Conservation (phyloP, 371 early-diverging fungal species). For the Mortierella sp. region DNA sequence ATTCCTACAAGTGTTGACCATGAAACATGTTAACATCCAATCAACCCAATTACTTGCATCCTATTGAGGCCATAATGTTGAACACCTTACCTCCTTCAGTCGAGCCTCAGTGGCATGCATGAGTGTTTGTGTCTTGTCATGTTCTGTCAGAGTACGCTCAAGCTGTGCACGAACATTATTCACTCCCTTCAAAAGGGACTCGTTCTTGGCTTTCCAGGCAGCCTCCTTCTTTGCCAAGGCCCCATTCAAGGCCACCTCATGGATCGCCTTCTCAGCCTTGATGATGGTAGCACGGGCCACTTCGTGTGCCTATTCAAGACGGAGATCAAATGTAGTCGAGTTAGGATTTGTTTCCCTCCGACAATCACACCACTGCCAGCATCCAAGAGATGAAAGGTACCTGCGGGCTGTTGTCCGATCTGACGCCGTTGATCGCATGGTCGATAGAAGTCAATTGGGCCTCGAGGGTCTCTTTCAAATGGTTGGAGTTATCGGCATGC, state of each 20-base stretch:
- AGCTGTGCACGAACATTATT: not conserved
- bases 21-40: not conserved
- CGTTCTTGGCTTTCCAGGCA: slow-evolving; percentile 14
- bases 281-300: slow-evolving; percentile 12
- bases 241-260: slow-evolving; percentile 12
- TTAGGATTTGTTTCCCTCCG: not conserved
- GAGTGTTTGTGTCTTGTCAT: slow-evolving; percentile 6
- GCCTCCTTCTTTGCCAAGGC: slow-evolving; percentile 24
- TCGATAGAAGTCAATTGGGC: slow-evolving; percentile 16
- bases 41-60: slow-evolving; percentile 6
- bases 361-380: too few relatives aligned
- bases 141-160: slow-evolving; percentile 4
- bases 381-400: too few relatives aligned
- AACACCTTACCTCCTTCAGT: slow-evolving; percentile 14
- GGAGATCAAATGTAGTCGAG: not conserved
- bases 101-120: slow-evolving; percentile 11
- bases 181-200: slow-evolving; percentile 8
- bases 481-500: slow-evolving; percentile 11
- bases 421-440: slow-evolving; percentile 12
- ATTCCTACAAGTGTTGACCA: slow-evolving; percentile 11
- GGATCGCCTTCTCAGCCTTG: not conserved
- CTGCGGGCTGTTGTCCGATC: too few relatives aligned
- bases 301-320: slow-evolving; percentile 17
- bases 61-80: not conserved
- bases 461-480: slow-evolving; percentile 18